phyloP scores from a whole-genome alignment of 768 basidiomycete species.

The Panaeolus cyanescens region DNA sequence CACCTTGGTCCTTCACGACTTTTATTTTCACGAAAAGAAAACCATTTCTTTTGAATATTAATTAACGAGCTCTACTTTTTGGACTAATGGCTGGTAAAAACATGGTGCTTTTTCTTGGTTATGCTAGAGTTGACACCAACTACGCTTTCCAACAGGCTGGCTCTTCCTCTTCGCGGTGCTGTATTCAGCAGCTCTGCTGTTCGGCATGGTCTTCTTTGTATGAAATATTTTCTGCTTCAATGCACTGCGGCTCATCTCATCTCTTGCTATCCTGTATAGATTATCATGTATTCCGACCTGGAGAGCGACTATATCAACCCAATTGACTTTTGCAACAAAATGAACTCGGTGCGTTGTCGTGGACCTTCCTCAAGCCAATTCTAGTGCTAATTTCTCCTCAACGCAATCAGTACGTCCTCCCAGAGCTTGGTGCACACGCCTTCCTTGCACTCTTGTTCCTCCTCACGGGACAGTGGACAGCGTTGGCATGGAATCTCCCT shows the following conservation, averaged over 20 bases:
- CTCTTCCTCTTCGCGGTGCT: slow-evolving; percentile 95
- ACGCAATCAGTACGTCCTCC: slow-evolving; percentile 82
- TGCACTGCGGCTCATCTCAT: neutral
- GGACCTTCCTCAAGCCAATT: neutral
- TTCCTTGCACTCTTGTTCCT: slow-evolving; percentile 88
- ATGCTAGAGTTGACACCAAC: slow-evolving; percentile 10
- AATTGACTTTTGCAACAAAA: slow-evolving; percentile 98
- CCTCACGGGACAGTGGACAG: slow-evolving; percentile 88
- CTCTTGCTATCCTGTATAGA: slow-evolving; percentile 47
- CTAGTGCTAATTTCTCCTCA: neutral
- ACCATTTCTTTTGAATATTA: neutral
- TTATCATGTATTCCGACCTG: slow-evolving; percentile 99
- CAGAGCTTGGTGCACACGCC: slow-evolving; percentile 94
- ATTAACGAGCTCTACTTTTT: neutral
- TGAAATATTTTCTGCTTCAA: too few species aligned
- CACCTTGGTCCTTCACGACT: neutral
- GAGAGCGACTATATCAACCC: slow-evolving; percentile 99
- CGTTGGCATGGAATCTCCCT: slow-evolving; percentile 87
- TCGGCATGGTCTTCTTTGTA: slow-evolving; percentile 99
- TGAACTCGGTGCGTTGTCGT: slow-evolving; percentile 75
- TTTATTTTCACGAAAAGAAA: neutral
- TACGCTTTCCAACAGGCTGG: slow-evolving; percentile 63
- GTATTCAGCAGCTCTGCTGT: slow-evolving; percentile 88
- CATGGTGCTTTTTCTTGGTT: neutral
- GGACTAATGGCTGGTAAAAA: slow-evolving; percentile 2